phyloP scores from a whole-genome alignment of 495 filamentous ascomycete genomes.

The Oidiodendron maius region DNA sequence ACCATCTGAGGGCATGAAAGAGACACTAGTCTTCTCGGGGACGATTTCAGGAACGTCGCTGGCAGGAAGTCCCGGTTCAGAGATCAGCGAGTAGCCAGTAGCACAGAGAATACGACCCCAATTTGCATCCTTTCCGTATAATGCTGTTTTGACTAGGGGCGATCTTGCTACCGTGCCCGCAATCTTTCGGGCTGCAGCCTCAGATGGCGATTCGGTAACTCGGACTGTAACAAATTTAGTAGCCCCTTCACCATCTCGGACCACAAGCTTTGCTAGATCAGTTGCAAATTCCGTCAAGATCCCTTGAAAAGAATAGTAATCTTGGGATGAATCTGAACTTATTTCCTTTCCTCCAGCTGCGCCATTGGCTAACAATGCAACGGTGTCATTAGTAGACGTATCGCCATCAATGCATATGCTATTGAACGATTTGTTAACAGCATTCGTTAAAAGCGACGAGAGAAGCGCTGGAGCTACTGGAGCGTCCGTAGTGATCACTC shows the following conservation, averaged over 20 bases:
- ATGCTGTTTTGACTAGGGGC: constrained; percentile 91
- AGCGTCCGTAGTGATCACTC: constrained; percentile 89
- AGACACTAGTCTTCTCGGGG: constrained; percentile 83
- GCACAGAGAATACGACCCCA: constrained; percentile 98
- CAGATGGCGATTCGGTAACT: constrained; percentile 66
- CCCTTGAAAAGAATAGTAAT: constrained; percentile 58
- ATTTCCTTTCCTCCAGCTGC: constrained; percentile 75
- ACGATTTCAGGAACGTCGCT: constrained; percentile 58
- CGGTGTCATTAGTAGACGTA: constrained; percentile 94
- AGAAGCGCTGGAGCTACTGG: constrained; percentile 67
- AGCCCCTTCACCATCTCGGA: constrained; percentile 94
- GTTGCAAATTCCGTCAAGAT: constrained; percentile 72
- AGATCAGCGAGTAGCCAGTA: constrained; percentile 78
- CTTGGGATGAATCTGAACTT: constrained; percentile 45
- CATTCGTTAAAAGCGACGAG: constrained; percentile 61
- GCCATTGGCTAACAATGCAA: constrained; percentile 90
- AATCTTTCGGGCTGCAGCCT: constrained; percentile 59
- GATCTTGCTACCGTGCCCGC: constrained; percentile 89
- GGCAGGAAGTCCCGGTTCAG: constrained; percentile 42
- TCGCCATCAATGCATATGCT: constrained; percentile 95
- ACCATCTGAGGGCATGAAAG: constrained; percentile 83
- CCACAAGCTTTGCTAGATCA: constrained; percentile 84
- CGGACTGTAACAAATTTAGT: constrained; percentile 96
- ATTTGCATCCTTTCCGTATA: constrained; percentile 97
- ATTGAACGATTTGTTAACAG: constrained; percentile 87